These are phyloP conservation scores for Iodosphaeria phyllophila DNA, from an alignment of 2,329 filamentous ascomycete species.

Conservation along the genomic window DNA sequence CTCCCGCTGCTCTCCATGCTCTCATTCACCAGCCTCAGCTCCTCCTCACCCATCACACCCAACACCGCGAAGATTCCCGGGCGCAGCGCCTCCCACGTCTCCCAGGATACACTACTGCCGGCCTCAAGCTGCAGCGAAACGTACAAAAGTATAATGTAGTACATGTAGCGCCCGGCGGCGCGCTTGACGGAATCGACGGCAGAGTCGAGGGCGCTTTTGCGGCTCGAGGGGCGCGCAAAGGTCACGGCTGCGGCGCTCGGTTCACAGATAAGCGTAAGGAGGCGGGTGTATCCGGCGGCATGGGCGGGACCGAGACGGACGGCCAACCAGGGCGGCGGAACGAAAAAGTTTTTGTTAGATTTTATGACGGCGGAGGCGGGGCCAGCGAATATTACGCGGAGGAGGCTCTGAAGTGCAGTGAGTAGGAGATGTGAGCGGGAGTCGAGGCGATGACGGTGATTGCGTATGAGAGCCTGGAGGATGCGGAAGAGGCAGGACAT, in stretches of 20 bases:
- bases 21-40: conserved; percentile 37
- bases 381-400: conserved; percentile 28
- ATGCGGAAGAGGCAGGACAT: conserved; percentile 29
- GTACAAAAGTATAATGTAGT: conserved; percentile 37
- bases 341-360: conserved; percentile 5
- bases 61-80: conserved; percentile 39
- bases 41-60: conserved; percentile 35
- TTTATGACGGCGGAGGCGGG: conserved; percentile 10
- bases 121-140: conserved; percentile 41
- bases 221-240: conserved; percentile 18
- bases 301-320: conserved; percentile 19
- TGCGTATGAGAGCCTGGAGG: conserved; percentile 35
- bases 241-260: conserved; percentile 36
- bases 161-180: conserved; percentile 42
- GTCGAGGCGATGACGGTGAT: conserved; percentile 39
- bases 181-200: conserved; percentile 42
- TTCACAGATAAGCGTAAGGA: conserved; percentile 40
- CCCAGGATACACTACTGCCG: conserved; percentile 23
- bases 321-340: conserved; percentile 17
- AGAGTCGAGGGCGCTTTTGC: conserved; percentile 31
- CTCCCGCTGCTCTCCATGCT: conserved; percentile 38
- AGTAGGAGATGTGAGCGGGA: conserved; percentile 43
- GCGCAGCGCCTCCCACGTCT: conserved; percentile 34
- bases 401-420: conserved; percentile 32
- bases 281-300: conserved; percentile 31